These are phyloP conservation scores for Cylindrodendrum hubeiense DNA, from an alignment of 2,329 filamentous ascomycete genomes.

Conservation along the genomic window DNA sequence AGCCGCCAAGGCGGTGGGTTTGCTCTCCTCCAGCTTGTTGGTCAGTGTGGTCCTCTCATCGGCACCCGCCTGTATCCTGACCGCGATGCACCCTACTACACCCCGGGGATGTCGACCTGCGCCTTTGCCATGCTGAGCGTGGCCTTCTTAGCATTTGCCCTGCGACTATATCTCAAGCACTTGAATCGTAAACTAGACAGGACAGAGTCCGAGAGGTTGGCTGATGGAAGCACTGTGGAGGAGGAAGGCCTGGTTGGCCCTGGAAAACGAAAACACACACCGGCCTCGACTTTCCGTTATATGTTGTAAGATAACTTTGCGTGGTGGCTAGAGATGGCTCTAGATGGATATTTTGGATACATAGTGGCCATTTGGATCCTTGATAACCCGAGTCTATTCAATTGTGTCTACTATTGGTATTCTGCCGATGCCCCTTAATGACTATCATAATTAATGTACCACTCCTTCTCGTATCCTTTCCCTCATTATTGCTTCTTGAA, in stretches of 20 bases:
- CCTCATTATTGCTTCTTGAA: background rate
- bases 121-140: slow-evolving; percentile 73
- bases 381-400: slow-evolving; percentile 20
- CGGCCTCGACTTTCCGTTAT: slow-evolving; percentile 55
- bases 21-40: slow-evolving; percentile 83
- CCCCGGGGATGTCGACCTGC: slow-evolving; percentile 72
- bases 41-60: slow-evolving; percentile 82
- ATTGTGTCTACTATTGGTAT: slow-evolving; percentile 22
- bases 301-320: slow-evolving; percentile 54
- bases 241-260: slow-evolving; percentile 56
- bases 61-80: slow-evolving; percentile 75
- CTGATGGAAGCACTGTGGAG: slow-evolving; percentile 46
- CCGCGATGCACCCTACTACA: slow-evolving; percentile 71
- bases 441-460: slow-evolving; percentile 10
- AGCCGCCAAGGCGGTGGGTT: slow-evolving; percentile 81
- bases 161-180: slow-evolving; percentile 66
- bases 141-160: slow-evolving; percentile 63
- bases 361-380: background rate
- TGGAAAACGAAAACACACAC: slow-evolving; percentile 35
- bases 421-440: slow-evolving; percentile 29
- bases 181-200: slow-evolving; percentile 62
- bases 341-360: slow-evolving; percentile 4
- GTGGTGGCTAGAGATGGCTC: background rate
- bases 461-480: background rate
- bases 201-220: slow-evolving; percentile 44